These are phyloP conservation scores for Pythium vanterpoolii DNA, from an alignment of 352 stramenopile genomes.

Conservation along the genomic window DNA sequence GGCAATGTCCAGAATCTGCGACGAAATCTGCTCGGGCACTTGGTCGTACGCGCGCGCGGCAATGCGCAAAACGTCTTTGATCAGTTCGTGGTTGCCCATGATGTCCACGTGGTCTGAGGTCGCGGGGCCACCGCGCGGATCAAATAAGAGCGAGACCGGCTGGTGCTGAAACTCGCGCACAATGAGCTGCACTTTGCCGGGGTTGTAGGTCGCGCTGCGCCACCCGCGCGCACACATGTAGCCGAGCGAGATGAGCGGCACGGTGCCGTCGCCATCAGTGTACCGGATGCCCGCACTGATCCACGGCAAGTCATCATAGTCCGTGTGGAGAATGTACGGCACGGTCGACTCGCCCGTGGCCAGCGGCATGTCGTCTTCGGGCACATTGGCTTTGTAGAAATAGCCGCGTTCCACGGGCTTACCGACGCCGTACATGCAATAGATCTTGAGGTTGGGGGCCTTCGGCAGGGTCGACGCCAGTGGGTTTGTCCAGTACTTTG, in stretches of 20 bases:
- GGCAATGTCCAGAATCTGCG: constrained; percentile 61
- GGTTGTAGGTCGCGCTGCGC: constrained; percentile 84
- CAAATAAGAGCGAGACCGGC: constrained; percentile 71
- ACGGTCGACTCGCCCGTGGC: constrained; percentile 45
- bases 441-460: constrained; percentile 92
- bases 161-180: constrained; percentile 78
- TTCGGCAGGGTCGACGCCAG: constrained; percentile 81
- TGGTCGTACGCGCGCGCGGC: constrained; percentile 58
- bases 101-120: constrained; percentile 95
- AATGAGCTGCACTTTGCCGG: constrained; percentile 77
- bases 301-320: constrained; percentile 58
- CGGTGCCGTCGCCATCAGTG: constrained; percentile 90
- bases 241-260: constrained; percentile 92
- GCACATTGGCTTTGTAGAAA: constrained; percentile 55
- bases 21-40: constrained; percentile 71
- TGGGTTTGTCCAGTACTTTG: constrained; percentile 87
- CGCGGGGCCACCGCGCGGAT: constrained; percentile 61
- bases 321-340: constrained; percentile 62
- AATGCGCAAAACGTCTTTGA: constrained; percentile 70
- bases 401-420: constrained; percentile 88
- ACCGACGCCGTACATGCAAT: constrained; percentile 93
- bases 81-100: constrained; percentile 92
- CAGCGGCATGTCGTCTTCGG: constrained; percentile 28
- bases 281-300: constrained; percentile 82
- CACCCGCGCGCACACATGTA: constrained; percentile 92